Conservation (phyloP, 2,329 filamentous ascomycete species). For the Aspergillus quadricinctus region DNA sequence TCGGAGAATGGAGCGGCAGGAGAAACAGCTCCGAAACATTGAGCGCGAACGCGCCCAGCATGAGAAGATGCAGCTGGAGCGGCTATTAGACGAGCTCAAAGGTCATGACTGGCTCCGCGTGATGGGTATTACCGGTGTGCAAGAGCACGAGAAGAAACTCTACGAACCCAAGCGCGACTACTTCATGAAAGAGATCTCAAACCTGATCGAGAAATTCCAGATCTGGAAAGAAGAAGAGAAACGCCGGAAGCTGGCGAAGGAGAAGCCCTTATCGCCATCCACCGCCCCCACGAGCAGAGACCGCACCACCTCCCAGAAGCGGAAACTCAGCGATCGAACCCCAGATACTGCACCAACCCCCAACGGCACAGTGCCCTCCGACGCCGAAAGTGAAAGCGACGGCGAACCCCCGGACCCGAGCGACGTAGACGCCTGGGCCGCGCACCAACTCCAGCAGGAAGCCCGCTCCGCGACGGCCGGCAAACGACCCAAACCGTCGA, state of each 20-base stretch:
- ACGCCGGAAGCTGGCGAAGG: slow-evolving; percentile 70
- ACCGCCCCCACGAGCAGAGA: slow-evolving; percentile 36
- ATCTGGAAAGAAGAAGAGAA: slow-evolving; percentile 89
- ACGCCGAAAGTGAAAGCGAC: slow-evolving; percentile 36
- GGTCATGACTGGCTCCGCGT: slow-evolving; percentile 89
- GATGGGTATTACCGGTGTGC: slow-evolving; percentile 82
- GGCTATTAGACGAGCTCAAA: slow-evolving; percentile 73
- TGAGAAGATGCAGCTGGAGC: slow-evolving; percentile 62
- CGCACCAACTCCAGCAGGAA: slow-evolving; percentile 72
- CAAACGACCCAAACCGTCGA: slow-evolving; percentile 27
- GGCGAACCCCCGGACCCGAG: slow-evolving; percentile 60
- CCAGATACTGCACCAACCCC: neutral
- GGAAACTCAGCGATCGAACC: slow-evolving; percentile 25
- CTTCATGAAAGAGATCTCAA: slow-evolving; percentile 78
- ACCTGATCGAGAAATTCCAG: slow-evolving; percentile 80
- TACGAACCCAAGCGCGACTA: slow-evolving; percentile 82
- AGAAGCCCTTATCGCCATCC: slow-evolving; percentile 44
- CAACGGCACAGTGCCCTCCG: slow-evolving; percentile 12
- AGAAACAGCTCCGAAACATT: slow-evolving; percentile 65
- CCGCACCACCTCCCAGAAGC: slow-evolving; percentile 31
- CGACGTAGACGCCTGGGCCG: slow-evolving; percentile 66
- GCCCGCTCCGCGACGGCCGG: slow-evolving; percentile 53
- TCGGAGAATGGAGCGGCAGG: slow-evolving; percentile 58
- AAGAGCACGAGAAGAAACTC: slow-evolving; percentile 77
- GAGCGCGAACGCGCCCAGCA: slow-evolving; percentile 64